phyloP scores from a whole-genome alignment of 2,329 filamentous ascomycete species.

The Passalora sequoiae region DNA sequence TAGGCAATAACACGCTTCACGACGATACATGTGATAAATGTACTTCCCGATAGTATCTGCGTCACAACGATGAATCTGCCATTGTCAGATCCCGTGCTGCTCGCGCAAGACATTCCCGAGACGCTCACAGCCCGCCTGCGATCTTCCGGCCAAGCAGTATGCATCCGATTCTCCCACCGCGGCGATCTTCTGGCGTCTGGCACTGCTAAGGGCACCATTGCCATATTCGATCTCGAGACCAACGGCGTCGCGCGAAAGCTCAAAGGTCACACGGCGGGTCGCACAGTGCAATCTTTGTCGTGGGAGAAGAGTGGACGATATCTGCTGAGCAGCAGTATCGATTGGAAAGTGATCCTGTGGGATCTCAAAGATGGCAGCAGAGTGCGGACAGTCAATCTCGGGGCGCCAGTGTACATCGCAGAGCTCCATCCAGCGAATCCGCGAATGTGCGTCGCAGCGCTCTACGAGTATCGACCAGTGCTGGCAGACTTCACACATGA shows the following conservation, averaged over 20 bases:
- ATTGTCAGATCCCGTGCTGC: constrained; percentile 65
- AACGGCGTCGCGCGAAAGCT: constrained; percentile 94
- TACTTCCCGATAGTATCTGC: too few relatives aligned
- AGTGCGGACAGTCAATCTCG: constrained; percentile 80
- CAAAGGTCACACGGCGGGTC: constrained; percentile 69
- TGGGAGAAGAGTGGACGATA: constrained; percentile 93
- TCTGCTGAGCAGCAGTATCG: constrained; percentile 85
- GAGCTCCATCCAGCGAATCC: constrained; percentile 89
- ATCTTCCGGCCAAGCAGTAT: constrained; percentile 58
- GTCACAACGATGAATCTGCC: constrained; percentile 59
- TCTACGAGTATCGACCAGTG: constrained; percentile 89
- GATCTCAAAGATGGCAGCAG: constrained; percentile 70
- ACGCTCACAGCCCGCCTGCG: constrained; percentile 83
- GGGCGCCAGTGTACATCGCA: constrained; percentile 90
- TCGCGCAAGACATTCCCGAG: constrained; percentile 82
- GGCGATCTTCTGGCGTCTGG: constrained; percentile 94
- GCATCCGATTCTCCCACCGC: constrained; percentile 81
- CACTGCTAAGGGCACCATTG: constrained; percentile 82
- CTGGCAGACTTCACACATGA: constrained; percentile 61
- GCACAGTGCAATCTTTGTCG: constrained; percentile 88
- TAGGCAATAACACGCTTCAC: constrained; percentile 10
- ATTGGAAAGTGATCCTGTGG: constrained; percentile 96
- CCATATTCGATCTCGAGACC: constrained; percentile 95
- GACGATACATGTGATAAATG: too few relatives aligned
- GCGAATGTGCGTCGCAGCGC: constrained; percentile 78